phyloP scores from a whole-genome alignment of 106 monocot species.

The Phalaenopsis aphrodite region DNA sequence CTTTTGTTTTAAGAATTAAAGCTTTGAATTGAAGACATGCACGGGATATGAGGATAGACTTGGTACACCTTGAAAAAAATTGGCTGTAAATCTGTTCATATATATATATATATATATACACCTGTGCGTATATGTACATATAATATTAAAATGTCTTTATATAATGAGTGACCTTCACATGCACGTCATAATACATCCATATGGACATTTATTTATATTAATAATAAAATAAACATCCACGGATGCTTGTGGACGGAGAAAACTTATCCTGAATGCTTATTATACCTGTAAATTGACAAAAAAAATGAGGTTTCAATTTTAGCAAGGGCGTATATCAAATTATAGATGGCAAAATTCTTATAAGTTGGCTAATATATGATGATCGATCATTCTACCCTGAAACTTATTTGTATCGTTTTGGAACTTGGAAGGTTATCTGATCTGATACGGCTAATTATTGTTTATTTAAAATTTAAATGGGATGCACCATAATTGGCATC shows the following conservation, averaged over 20 bases:
- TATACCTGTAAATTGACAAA: not conserved
- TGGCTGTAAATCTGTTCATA: no score
- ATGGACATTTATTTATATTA: no score
- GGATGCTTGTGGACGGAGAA: no score
- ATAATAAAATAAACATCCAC: no score
- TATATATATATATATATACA: not conserved
- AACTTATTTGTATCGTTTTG: not conserved
- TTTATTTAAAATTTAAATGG: not conserved
- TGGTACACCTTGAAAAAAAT: not conserved
- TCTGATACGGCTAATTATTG: not conserved
- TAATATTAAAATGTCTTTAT: no score
- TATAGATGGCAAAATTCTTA: not conserved
- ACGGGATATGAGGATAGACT: not conserved
- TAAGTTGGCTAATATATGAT: not conserved
- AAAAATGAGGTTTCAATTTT: not conserved
- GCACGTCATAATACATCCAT: not conserved
- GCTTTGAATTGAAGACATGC: not conserved
- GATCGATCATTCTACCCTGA: not conserved
- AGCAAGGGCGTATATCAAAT: not conserved
- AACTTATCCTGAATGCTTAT: not conserved
- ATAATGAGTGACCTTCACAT: no score
- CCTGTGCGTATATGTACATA: no score
- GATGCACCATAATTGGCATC: not conserved
- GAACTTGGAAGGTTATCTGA: not conserved
- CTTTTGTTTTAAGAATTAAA: not conserved